Conservation (phyloP, 2,329 filamentous ascomycete genomes). For the Periconia digitata region DNA sequence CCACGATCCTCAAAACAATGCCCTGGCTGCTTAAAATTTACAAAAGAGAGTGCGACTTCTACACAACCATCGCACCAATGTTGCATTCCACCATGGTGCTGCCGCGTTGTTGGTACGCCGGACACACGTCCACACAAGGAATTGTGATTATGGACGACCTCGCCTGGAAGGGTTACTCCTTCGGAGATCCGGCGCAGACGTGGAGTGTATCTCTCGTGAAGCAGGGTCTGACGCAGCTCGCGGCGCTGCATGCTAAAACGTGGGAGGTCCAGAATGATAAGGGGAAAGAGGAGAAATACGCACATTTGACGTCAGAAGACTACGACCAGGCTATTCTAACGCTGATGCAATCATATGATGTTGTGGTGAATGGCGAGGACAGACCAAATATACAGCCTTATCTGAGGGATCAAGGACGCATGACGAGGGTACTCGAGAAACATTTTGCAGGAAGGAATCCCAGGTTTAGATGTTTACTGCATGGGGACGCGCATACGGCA, state of each 20-base stretch:
- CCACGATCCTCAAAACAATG: slow-evolving; percentile 6
- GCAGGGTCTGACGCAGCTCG: slow-evolving; percentile 41
- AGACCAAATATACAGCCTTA: slow-evolving; percentile 40
- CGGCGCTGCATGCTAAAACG: slow-evolving; percentile 44
- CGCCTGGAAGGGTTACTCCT: slow-evolving; percentile 6
- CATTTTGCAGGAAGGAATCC: slow-evolving; percentile 44
- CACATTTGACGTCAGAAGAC: slow-evolving; percentile 31
- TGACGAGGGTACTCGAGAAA: slow-evolving; percentile 41
- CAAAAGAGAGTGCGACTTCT: slow-evolving; percentile 20
- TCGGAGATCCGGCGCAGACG: slow-evolving; percentile 10
- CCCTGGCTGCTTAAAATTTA: slow-evolving; percentile 13
- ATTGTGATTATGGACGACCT: slow-evolving; percentile 18
- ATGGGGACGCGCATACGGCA: slow-evolving; percentile 49
- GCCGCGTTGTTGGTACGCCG: slow-evolving; percentile 10
- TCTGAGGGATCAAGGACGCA: slow-evolving; percentile 40
- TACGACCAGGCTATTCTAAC: slow-evolving; percentile 36
- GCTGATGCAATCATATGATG: slow-evolving; percentile 7
- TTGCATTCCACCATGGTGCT: slow-evolving; percentile 12
- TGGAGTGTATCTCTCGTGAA: slow-evolving; percentile 11
- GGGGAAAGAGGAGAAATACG: slow-evolving; percentile 24
- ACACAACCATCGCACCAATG: slow-evolving; percentile 15
- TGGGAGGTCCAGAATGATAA: slow-evolving; percentile 42
- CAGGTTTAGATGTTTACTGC: slow-evolving; percentile 44
- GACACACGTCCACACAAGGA: slow-evolving; percentile 15
- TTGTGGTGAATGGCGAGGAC: slow-evolving; percentile 4